Conservation (phyloP, 2,329 filamentous ascomycete genomes). For the Setomelanomma holmii region DNA sequence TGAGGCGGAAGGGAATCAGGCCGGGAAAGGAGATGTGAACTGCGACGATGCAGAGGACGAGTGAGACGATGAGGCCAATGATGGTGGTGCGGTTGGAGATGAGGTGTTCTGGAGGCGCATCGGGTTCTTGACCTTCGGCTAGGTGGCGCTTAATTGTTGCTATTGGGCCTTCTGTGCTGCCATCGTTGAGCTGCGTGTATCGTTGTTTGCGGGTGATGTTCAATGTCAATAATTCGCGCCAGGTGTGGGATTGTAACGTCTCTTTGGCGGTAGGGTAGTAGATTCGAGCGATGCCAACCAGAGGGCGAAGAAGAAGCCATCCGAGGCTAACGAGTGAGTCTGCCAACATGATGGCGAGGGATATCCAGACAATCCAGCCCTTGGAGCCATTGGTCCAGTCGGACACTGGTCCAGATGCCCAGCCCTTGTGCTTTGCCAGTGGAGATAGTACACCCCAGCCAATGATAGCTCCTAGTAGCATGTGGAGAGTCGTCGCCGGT, state of each 20-base stretch:
- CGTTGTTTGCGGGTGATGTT: conserved; percentile 45
- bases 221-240: conserved; percentile 43
- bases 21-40: conserved; percentile 84
- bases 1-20: conserved; percentile 81
- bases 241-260: conserved; percentile 40
- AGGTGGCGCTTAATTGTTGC: conserved; percentile 41
- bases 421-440: conserved; percentile 81
- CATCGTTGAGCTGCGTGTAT: conserved; percentile 48
- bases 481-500: conserved; percentile 90
- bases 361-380: conserved; percentile 98
- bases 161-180: conserved; percentile 27
- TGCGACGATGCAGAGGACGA: conserved; percentile 79
- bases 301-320: conserved; percentile 73
- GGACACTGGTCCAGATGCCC: conserved; percentile 85
- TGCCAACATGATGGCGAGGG: conserved; percentile 93
- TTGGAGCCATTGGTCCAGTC: conserved; percentile 95
- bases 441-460: conserved; percentile 94
- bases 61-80: conserved; percentile 77
- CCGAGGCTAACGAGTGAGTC: conserved; percentile 89
- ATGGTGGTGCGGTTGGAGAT: conserved; percentile 75
- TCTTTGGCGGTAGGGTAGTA: conserved; percentile 47
- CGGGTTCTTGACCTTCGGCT: conserved; percentile 61
- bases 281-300: conserved; percentile 57
- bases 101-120: conserved; percentile 84
- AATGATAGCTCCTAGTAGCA: conserved; percentile 86